Evolutionary conservation across 352 stramenopile species (phyloP), one percentile per base, ranked within the genome.

Genomic region (Globisporangium megalacanthum): DNA sequence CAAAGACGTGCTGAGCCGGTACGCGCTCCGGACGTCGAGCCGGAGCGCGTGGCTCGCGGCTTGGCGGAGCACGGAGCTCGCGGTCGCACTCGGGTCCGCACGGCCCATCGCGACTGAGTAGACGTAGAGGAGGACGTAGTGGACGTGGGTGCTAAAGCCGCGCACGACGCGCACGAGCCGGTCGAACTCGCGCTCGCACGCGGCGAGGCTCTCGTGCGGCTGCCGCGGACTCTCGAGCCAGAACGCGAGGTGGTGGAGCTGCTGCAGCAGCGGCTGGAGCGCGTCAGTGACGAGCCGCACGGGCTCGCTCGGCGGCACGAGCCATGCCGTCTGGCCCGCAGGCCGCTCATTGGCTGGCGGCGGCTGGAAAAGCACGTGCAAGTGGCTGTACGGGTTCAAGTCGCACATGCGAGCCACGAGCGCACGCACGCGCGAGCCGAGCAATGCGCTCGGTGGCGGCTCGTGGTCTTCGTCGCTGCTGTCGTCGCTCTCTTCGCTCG

Each of bases 81-180:
- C 37, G 0, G 58, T 51, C 36, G 25, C 52, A 20, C 17, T 46
- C 19, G 54, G 17, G 31, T 66, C 54, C 19, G 59, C 69, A 51
- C 73, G 65, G 0, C 49, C 57, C 72, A 83, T 79, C 6, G 69
- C 68, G 11, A 79, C 58, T 7, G 71, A 57, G 54, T 83, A 81
- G 46, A 83, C 52, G 54, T 74, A 61, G 33, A 81, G 62, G 49
- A 83, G 54, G 35, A 77, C 63, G 42, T 62, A 66, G 51, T 83
- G 72, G 39, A 83, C 79, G 29, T 81, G 72, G 31, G 65, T 50
- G 20, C 69, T 63, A 11, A 68, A 49, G 58, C 56, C 56, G 17
- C 54, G 63, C 15, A 64, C 59, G 41, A 66, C 66, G 0, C 53
- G 31, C 17, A 79, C 51, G 33, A 75, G 72, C 0, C 49, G 9